Base-by-base conservation (phyloP, 768 basidiomycete species). In the Boletus subcaerulescens region DNA sequence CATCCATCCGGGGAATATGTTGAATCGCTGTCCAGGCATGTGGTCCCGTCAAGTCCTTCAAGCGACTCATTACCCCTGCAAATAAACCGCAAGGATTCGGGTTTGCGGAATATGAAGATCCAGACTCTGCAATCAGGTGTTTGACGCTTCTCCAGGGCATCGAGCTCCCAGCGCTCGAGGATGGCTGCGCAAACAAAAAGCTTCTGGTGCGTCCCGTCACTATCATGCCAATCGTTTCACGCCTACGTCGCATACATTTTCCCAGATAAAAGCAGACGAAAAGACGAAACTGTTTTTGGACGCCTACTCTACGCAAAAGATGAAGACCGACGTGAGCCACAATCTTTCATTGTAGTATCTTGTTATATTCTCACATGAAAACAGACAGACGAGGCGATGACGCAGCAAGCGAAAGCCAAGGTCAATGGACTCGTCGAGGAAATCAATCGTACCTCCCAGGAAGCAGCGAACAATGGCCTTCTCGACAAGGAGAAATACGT, bases 1-100 rank as follows among this genome's bases (percentile, higher is more conserved):
- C 29, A 1, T 29, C 29, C 8, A 8, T 29, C 29, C 29, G 29
- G 29, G 29, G 29, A 29, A 5, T 17, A 8, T 50, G 15, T 36
- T 43, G 14, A 55, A 45, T 40, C 33, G n/a, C 9, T 31, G 32
- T 45, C 17, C 55, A 98, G 95, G 86, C 94, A 29, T 98, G 93
- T 63, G 97, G 97, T 14, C 83, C 86, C 4, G 77, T 98, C 56
- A 85, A 85, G 56, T 92, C 91, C 1, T 91, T 99, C 75, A 98
- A 95, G 63, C 87, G 95, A 15, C 84, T 95, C 22, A 90, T 91
- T 44, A 95, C 93, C 2, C 91, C 93, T 24, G 86, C 90, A 17
- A 92, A 95, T 65, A 92, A 95, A 70, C 90, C 95, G 7, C 91
- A 95, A 75, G 93, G 93, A 3, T 98, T 98, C 67, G 97, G 95